phyloP scores from a whole-genome alignment of 768 basidiomycete species.

The Wakefieldia striispora region DNA sequence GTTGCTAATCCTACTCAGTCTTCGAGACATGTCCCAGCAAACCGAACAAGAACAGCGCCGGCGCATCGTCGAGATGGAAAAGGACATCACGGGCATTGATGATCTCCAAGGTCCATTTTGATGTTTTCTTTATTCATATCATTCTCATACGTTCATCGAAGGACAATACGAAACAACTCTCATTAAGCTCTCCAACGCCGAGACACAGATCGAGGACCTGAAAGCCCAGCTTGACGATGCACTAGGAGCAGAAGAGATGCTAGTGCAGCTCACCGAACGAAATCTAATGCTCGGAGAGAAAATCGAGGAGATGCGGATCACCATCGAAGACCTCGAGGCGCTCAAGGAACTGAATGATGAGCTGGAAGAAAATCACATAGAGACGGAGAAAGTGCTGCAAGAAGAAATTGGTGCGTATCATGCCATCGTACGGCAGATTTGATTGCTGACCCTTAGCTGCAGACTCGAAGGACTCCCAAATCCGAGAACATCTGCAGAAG shows the following conservation, averaged over 20 bases:
- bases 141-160: conserved; percentile 29
- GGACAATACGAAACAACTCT: conserved; percentile 78
- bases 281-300: conserved; percentile 94
- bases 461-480: conserved; percentile 70
- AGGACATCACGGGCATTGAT: conserved; percentile 73
- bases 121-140: not conserved
- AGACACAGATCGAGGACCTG: conserved; percentile 89
- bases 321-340: conserved; percentile 94
- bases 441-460: conserved; percentile 4
- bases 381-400: conserved; percentile 88
- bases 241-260: conserved; percentile 92
- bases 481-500: conserved; percentile 65
- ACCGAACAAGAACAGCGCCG: conserved; percentile 81
- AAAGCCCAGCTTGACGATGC: conserved; percentile 95
- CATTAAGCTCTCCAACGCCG: conserved; percentile 83
- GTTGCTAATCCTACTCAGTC: conserved; percentile 37
- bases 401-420: conserved; percentile 77
- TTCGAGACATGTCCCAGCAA: conserved; percentile 87
- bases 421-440: not conserved
- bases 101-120: conserved; percentile 69
- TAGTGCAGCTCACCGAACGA: conserved; percentile 91
- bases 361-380: conserved; percentile 92
- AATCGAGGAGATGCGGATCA: conserved; percentile 96
- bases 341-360: conserved; percentile 96
- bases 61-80: conserved; percentile 86